Conservation (phyloP, 352 stramenopile species). For the Phytophthora fragariae region DNA sequence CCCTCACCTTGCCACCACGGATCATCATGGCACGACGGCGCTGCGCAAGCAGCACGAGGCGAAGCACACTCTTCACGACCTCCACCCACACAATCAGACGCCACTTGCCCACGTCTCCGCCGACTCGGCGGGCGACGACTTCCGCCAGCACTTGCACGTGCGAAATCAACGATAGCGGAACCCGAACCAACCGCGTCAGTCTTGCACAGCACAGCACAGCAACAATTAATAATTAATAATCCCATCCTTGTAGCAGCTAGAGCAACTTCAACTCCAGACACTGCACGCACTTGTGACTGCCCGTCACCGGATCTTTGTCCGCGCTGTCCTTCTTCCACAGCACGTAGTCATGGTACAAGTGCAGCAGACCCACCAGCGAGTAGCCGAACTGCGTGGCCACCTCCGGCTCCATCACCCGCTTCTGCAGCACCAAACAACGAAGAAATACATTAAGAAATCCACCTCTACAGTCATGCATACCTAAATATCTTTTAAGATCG, state of each 20-base stretch:
- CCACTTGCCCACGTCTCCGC: constrained; percentile 76
- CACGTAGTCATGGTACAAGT: constrained; percentile 87
- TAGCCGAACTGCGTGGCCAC: constrained; percentile 81
- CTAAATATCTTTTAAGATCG: neutral
- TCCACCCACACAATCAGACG: constrained; percentile 84
- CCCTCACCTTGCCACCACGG: constrained; percentile 59
- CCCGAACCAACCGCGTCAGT: constrained; percentile 61
- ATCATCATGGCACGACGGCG: constrained; percentile 65
- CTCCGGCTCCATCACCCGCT: constrained; percentile 66
- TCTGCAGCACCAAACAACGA: constrained; percentile 35
- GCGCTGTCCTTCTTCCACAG: constrained; percentile 65
- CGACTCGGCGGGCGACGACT: constrained; percentile 75
- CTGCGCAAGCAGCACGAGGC: constrained; percentile 71
- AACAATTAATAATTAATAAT: neutral
- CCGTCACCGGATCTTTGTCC: constrained; percentile 22
- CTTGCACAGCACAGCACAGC: constrained; percentile 32
- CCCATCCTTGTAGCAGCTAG: neutral
- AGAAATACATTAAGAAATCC: neutral
- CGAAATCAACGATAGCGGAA: constrained; percentile 82
- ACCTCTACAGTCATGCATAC: neutral
- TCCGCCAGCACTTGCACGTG: constrained; percentile 85
- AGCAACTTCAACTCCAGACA: neutral
- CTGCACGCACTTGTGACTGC: constrained; percentile 37
- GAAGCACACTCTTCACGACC: constrained; percentile 74
- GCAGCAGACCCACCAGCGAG: constrained; percentile 76